A percentile compares a stretch with the other conserved stretches of the same genome.
phyloP scores from a whole-genome alignment of 345 rosid species.

The Nasturtium officinale region DNA sequence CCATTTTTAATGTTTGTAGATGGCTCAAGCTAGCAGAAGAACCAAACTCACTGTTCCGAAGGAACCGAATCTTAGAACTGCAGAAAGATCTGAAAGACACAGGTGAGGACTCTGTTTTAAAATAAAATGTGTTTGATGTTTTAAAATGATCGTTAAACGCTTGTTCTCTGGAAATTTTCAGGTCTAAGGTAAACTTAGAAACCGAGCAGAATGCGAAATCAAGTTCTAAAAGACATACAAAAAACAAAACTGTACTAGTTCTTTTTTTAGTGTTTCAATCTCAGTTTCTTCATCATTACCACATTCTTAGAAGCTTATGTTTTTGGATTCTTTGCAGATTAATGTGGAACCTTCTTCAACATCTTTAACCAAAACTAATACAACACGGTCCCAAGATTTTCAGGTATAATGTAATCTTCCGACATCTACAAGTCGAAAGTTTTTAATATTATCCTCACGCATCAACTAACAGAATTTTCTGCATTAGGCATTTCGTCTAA shows the following conservation, averaged over 20 bases:
- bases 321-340: slow-evolving; percentile 23
- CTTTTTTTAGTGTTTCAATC: slow-evolving; percentile 8
- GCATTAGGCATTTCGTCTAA: slow-evolving; percentile 32
- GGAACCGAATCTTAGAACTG: slow-evolving; percentile 43
- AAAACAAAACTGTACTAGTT: slow-evolving; percentile 29
- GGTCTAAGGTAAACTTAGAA: slow-evolving; percentile 35
- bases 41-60: slow-evolving; percentile 43
- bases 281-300: not conserved
- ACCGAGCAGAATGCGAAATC: slow-evolving; percentile 7
- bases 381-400: slow-evolving; percentile 17
- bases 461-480: not conserved
- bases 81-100: slow-evolving; percentile 41
- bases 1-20: not conserved
- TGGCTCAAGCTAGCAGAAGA: slow-evolving; percentile 25
- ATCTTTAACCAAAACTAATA: slow-evolving; percentile 22
- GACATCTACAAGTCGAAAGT: not conserved
- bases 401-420: slow-evolving; percentile 27
- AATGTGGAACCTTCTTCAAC: slow-evolving; percentile 21
- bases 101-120: slow-evolving; percentile 14
- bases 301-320: slow-evolving; percentile 10
- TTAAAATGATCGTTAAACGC: not conserved
- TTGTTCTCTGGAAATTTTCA: slow-evolving; percentile 21
- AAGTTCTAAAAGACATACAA: slow-evolving; percentile 6
- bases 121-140: not conserved
- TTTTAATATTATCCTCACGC: not conserved